These are phyloP conservation scores for Oenanthe sinensis DNA, from an alignment of 129 eudicot species.

Conservation along the genomic window DNA sequence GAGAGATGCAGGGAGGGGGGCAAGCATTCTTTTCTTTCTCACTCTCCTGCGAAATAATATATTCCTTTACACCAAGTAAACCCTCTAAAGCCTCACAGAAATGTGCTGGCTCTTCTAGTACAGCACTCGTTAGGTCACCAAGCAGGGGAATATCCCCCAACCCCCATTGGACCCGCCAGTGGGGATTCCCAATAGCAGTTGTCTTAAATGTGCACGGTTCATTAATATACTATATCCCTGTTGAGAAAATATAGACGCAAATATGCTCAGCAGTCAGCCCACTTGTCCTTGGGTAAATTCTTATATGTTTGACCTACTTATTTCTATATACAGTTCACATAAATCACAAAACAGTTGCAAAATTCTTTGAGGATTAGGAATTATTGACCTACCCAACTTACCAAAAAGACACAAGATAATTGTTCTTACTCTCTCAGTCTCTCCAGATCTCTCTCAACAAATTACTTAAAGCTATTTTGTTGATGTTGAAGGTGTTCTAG, in stretches of 20 bases:
- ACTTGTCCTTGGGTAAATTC: neutral
- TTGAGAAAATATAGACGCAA: neutral
- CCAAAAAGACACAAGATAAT: neutral
- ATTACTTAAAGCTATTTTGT: neutral
- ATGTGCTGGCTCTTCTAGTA: no score
- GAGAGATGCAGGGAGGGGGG: no score
- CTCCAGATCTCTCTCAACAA: neutral
- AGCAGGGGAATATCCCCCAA: no score
- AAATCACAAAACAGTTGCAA: neutral
- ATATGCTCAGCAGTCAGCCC: neutral
- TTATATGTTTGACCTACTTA: neutral
- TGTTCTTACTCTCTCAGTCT: neutral
- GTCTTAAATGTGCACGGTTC: no score
- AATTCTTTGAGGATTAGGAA: neutral
- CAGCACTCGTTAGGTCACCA: no score
- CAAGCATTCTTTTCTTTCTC: no score
- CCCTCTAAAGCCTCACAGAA: no score
- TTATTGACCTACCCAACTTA: neutral
- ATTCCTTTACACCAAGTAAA: no score
- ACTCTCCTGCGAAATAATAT: no score
- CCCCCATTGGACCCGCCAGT: no score
- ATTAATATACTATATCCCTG: neutral
- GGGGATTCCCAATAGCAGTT: neutral
- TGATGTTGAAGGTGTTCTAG: neutral
- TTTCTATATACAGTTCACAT: neutral